Conservation (phyloP, 2,329 filamentous ascomycete genomes). For the Diplodia sapinea region DNA sequence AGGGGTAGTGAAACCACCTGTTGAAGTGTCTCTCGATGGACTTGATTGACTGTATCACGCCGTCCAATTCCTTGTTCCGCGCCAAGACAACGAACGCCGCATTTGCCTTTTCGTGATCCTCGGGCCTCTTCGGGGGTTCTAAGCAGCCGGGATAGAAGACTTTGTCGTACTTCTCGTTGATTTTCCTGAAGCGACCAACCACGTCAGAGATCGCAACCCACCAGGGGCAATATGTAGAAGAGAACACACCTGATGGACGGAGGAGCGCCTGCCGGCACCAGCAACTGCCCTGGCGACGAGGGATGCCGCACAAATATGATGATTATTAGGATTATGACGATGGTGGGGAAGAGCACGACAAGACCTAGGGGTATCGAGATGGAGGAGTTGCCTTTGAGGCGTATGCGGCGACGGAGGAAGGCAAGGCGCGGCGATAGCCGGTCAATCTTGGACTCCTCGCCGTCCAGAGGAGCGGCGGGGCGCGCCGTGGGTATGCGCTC, state of each 20-base stretch:
- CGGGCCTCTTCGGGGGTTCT: conserved; percentile 79
- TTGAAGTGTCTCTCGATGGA: conserved; percentile 99
- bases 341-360: conserved; percentile 88
- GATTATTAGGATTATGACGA: conserved; percentile 89
- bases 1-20: conserved; percentile 97
- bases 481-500: conserved; percentile 55
- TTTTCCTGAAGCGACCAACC: conserved; percentile 69
- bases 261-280: conserved; percentile 86
- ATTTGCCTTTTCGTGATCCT: conserved; percentile 80
- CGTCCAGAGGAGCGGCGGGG: conserved; percentile 50
- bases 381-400: conserved; percentile 87
- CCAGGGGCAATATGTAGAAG: neutral
- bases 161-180: conserved; percentile 96
- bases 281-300: conserved; percentile 76
- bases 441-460: conserved; percentile 50
- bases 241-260: conserved; percentile 80
- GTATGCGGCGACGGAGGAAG: conserved; percentile 85
- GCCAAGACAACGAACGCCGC: conserved; percentile 95
- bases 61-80: conserved; percentile 93
- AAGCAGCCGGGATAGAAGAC: conserved; percentile 92
- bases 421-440: conserved; percentile 64
- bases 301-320: conserved; percentile 89
- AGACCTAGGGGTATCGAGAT: conserved; percentile 92
- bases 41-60: conserved; percentile 95
- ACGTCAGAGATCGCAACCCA: neutral